phyloP scores from a whole-genome alignment of 176 grass and related monocot species.

The Avena atlantica region DNA sequence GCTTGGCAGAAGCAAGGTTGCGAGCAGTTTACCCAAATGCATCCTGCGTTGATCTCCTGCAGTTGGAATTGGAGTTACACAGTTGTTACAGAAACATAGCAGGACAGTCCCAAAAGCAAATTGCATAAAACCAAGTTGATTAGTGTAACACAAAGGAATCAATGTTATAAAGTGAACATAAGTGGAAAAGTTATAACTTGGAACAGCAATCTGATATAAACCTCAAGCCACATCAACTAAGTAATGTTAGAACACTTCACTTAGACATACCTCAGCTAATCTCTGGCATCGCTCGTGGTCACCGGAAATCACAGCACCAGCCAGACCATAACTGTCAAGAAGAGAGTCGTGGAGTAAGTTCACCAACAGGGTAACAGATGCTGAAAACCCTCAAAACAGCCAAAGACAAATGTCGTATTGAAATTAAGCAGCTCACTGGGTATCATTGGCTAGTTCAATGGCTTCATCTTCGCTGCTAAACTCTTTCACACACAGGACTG shows the following conservation, averaged over 20 bases:
- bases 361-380: neutral
- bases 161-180: constrained; percentile 17
- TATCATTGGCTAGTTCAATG: constrained; percentile 92
- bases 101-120: neutral
- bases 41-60: constrained; percentile 75
- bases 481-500: constrained; percentile 85
- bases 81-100: neutral
- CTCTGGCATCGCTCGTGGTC: constrained; percentile 79
- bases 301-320: constrained; percentile 80
- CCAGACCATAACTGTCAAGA: constrained; percentile 73
- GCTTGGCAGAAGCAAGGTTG: constrained; percentile 98
- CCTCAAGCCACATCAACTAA: neutral
- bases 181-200: neutral
- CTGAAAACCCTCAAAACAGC: neutral
- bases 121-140: neutral
- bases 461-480: constrained; percentile 96
- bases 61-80: neutral
- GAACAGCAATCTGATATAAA: neutral
- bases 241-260: neutral
- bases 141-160: neutral
- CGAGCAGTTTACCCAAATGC: constrained; percentile 95
- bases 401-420: neutral
- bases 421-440: constrained; percentile 61
- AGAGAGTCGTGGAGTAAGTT: neutral
- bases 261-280: constrained; percentile 82